These are phyloP conservation scores for Lagenidium giganteum DNA, from an alignment of 352 stramenopile genomes.

Conservation along the genomic window DNA sequence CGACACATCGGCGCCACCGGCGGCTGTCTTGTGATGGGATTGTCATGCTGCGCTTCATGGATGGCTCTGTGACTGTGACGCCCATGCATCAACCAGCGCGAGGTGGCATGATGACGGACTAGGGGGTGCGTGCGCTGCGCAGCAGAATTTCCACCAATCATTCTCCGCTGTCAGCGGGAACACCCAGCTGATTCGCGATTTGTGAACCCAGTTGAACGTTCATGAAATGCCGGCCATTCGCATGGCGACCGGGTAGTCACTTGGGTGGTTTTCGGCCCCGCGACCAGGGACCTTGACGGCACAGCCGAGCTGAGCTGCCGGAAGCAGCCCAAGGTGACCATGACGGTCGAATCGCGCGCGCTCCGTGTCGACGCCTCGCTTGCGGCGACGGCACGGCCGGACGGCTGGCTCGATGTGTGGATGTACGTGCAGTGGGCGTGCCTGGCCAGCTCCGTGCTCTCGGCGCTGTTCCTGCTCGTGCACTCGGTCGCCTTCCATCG, in stretches of 20 bases:
- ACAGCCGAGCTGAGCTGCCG: background rate
- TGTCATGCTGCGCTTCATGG: too few relatives aligned
- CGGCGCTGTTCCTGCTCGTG: constrained; percentile 51
- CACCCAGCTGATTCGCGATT: too few relatives aligned
- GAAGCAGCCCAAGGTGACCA: constrained; percentile 5
- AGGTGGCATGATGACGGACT: too few relatives aligned
- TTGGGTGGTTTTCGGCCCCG: background rate
- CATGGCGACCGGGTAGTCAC: background rate
- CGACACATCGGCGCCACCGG: too few relatives aligned
- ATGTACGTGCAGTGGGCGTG: constrained; percentile 42
- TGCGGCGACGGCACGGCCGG: background rate
- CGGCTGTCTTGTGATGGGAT: too few relatives aligned
- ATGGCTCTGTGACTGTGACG: too few relatives aligned
- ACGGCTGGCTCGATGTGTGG: constrained; percentile 43
- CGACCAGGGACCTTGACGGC: background rate
- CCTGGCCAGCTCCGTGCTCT: constrained; percentile 27
- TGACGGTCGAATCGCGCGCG: background rate
- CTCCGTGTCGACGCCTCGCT: background rate
- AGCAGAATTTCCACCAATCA: too few relatives aligned
- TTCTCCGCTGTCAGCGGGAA: too few relatives aligned
- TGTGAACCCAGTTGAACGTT: too few relatives aligned
- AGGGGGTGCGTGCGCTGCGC: too few relatives aligned
- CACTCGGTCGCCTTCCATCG: constrained; percentile 55
- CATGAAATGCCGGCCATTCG: too few relatives aligned
- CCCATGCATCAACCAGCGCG: too few relatives aligned